Base-by-base conservation (phyloP, 345 rosid species). In the Capsella bursapastoris region DNA sequence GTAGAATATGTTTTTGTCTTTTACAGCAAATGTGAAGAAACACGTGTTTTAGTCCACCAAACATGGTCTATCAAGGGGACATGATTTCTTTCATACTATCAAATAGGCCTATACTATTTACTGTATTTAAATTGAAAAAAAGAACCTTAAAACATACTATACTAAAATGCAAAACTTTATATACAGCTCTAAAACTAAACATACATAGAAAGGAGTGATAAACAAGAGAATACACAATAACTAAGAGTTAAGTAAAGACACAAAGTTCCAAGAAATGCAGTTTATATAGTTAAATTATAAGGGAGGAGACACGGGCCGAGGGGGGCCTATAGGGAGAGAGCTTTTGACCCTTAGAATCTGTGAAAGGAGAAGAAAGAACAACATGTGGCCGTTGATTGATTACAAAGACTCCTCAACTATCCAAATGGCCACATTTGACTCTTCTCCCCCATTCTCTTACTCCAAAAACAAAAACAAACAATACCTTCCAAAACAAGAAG, bases 361-460 rank as follows among this genome's bases (percentile, higher is more conserved):
- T 59, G 78, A 83, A 75, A 68, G 79, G 74, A 52, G 74, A 68
- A 60, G 57, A 68, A 75, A 76, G 49, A 76, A 57, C 12, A 34
- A 31, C 60, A 35, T 31, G 22, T 43, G 73, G 73, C 72, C 34
- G 5, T 60, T 62, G 74, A 41, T 75, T 61, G 25, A 62, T 22
- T 55, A 35, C 68, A 57, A 45, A 48, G 79, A 70, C 90, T 80
- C 71, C 83, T 86, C 83, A 58, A 75, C 78, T 55, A 60, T 76
- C 76, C 78, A 70, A 86, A 85, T 79, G 69, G 86, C 84, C 85
- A 83, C 38, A 53, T 57, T 70, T 69, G 72, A 53, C 74, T 70
- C 66, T 83, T 64, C 32, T 48, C 37, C 13, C 57, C 14, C 34
- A 37, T 48, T 48, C 58, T 38, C 58, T 38, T 64, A 28, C 37